These are phyloP conservation scores for Adansonia madagascariensis DNA, from an alignment of 441 rosid genomes.

Conservation along the genomic window DNA sequence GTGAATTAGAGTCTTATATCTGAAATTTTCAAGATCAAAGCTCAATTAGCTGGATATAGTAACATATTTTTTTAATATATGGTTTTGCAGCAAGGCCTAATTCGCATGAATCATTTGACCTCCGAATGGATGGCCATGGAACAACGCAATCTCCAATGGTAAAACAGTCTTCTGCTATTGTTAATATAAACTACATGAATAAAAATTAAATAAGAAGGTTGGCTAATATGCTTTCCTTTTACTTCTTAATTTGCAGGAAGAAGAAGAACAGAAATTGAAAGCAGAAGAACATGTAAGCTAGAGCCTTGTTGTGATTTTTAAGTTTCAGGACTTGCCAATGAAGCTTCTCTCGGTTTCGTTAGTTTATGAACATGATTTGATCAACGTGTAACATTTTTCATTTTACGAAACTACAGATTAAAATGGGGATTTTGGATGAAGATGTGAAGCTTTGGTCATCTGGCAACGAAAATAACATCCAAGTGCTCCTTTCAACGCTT, in stretches of 20 bases:
- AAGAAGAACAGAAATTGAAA: slow-evolving; percentile 42
- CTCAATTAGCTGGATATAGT: not conserved
- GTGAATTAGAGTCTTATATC: not conserved
- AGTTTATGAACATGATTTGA: slow-evolving; percentile 5
- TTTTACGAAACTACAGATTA: slow-evolving; percentile 42
- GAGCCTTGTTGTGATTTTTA: not conserved
- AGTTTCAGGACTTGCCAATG: not conserved
- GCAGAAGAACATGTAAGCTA: slow-evolving; percentile 56
- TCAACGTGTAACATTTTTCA: not conserved
- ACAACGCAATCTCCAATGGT: slow-evolving; percentile 37
- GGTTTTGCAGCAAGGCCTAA: slow-evolving; percentile 9
- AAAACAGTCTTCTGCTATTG: not conserved
- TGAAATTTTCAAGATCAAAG: not conserved
- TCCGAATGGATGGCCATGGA: slow-evolving; percentile 21
- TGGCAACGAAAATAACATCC: slow-evolving; percentile 75
- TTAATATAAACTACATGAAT: not conserved
- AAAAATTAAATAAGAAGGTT: not conserved
- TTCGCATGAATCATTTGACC: slow-evolving; percentile 5
- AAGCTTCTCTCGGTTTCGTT: not conserved
- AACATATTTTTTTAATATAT: not conserved
- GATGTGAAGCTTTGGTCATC: slow-evolving; percentile 72
- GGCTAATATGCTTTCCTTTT: not conserved
- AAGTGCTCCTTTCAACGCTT: slow-evolving; percentile 72
- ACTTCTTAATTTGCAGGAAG: slow-evolving; percentile 36
- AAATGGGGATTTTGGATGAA: slow-evolving; percentile 59